phyloP scores from a whole-genome alignment of 768 basidiomycete species.

The Suillus weaverae region DNA sequence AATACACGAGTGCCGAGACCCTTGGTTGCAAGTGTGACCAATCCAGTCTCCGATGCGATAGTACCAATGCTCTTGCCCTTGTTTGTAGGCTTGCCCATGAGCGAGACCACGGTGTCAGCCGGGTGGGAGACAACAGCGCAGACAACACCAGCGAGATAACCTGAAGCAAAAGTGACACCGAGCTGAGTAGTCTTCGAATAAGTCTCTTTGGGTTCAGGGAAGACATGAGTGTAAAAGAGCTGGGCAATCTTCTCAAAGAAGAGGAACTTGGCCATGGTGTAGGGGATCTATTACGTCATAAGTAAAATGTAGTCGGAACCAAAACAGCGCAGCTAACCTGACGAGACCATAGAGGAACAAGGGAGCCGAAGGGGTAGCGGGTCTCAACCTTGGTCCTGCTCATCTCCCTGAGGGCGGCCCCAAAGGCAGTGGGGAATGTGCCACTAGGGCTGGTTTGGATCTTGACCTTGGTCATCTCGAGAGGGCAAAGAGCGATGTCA shows the following conservation, averaged over 20 bases:
- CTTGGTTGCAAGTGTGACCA: conserved; percentile 68
- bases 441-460: conserved; percentile 77
- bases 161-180: conserved; percentile 84
- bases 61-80: conserved; percentile 75
- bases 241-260: conserved; percentile 90
- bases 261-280: conserved; percentile 99
- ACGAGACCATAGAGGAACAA: conserved; percentile 86
- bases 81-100: conserved; percentile 87
- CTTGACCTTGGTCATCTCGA: conserved; percentile 93
- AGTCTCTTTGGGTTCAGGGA: conserved; percentile 73
- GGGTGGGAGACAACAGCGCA: conserved; percentile 97
- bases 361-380: conserved; percentile 82
- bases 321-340: conserved; percentile 48
- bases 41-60: conserved; percentile 72
- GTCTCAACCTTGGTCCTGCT: conserved; percentile 63
- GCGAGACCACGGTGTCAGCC: conserved; percentile 90
- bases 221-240: conserved; percentile 86
- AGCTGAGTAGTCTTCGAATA: conserved; percentile 86
- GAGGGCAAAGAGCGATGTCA: conserved; percentile 92
- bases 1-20: conserved; percentile 85
- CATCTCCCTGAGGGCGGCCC: conserved; percentile 73
- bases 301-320: not conserved
- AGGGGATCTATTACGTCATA: conserved; percentile 67
- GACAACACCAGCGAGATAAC: conserved; percentile 94
- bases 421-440: conserved; percentile 77